Evolutionary conservation across 345 rosid species (phyloP), one percentile per base, ranked within the genome.

Genomic region (Rhizophora apiculata): DNA sequence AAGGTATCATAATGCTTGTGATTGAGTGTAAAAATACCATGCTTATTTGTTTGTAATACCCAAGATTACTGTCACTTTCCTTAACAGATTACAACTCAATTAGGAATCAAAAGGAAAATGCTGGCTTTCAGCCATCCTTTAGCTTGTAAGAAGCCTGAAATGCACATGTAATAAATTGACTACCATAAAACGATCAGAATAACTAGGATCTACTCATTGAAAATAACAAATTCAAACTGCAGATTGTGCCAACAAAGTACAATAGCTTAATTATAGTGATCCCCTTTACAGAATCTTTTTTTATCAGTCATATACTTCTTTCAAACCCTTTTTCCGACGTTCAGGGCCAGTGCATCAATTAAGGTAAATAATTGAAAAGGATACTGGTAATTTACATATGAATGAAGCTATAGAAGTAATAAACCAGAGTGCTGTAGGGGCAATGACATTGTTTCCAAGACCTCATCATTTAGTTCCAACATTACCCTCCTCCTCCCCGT

Each of bases 241-340:
- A 64, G n/a, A 4, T 29, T 20, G 46, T 49, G 48, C 56, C 61
- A 31, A 26, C 20, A 19, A 49, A 62, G 27, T 6, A 36, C 64
- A 67, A 34, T 20, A 76, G 58, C 21, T 24, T 26, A 36, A 52
- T 58, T 57, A 16, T 19, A 57, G 24, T 29, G 64, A 53, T 34
- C 64, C 6, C 27, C 62, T 67, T 13, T 29, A 24, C 49, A 9
- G 24, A 8, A 68, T 15, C 63, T 26, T 29, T 26, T 26, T 46
- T 43, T 11, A 57, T 39, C 27, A 58, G 60, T 39, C 34, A 20
- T 21, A 37, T 11, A 43, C 49, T 43, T 43, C 49, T 43, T 39
- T 43, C 18, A 15, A 43, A 13, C 49, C 49, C 18, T 43, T 43
- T 43, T 43, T 15, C 18, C 3, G 19, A 43, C 13, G 18, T 43